Percentiles rank a stretch among this genome's conserved stretches.
Evolutionary conservation across 2,329 filamentous ascomycete genomes (phyloP).

Genomic region (Aspergillus hortae): DNA sequence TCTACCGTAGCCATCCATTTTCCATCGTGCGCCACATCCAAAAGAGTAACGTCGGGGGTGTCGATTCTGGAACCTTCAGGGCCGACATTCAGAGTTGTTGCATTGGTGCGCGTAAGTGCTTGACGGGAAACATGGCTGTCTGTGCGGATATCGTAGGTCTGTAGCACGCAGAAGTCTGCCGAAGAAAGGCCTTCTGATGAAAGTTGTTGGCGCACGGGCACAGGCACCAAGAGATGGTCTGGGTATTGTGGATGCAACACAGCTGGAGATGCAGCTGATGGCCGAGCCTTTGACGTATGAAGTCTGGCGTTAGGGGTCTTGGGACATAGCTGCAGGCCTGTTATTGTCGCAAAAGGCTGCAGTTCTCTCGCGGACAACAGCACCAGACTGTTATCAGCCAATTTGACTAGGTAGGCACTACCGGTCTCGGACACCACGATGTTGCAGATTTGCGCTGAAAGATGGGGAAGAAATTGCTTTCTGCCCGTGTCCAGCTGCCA

Average conservation of each 20-base stretch:
- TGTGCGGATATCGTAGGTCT: slow-evolving; percentile 80
- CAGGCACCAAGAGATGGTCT: slow-evolving; percentile 65
- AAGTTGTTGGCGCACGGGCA: slow-evolving; percentile 52
- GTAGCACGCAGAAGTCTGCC: slow-evolving; percentile 60
- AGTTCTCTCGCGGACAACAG: slow-evolving; percentile 86
- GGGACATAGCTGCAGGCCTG: slow-evolving; percentile 66
- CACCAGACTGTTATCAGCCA: slow-evolving; percentile 91
- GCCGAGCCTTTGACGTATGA: neutral
- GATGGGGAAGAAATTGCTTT: slow-evolving; percentile 81
- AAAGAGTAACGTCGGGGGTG: slow-evolving; percentile 72
- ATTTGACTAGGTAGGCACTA: slow-evolving; percentile 75
- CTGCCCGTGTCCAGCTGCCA: slow-evolving; percentile 91
- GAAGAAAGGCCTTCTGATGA: slow-evolving; percentile 33
- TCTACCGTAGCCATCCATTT: slow-evolving; percentile 90
- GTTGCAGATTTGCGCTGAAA: slow-evolving; percentile 79
- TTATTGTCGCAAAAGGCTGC: slow-evolving; percentile 76
- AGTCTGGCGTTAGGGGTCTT: slow-evolving; percentile 49
- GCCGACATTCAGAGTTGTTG: slow-evolving; percentile 74
- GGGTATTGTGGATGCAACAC: slow-evolving; percentile 60
- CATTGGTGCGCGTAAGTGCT: slow-evolving; percentile 81
- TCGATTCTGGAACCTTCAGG: slow-evolving; percentile 67
- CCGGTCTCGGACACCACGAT: slow-evolving; percentile 77
- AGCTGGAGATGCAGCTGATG: slow-evolving; percentile 43
- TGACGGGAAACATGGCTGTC: slow-evolving; percentile 79
- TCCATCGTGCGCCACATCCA: slow-evolving; percentile 76